A percentile compares a stretch with the other conserved stretches of the same genome.
These are phyloP conservation scores for Cicer yamashitae DNA, from an alignment of 306 rosid genomes.

Conservation along the genomic window DNA sequence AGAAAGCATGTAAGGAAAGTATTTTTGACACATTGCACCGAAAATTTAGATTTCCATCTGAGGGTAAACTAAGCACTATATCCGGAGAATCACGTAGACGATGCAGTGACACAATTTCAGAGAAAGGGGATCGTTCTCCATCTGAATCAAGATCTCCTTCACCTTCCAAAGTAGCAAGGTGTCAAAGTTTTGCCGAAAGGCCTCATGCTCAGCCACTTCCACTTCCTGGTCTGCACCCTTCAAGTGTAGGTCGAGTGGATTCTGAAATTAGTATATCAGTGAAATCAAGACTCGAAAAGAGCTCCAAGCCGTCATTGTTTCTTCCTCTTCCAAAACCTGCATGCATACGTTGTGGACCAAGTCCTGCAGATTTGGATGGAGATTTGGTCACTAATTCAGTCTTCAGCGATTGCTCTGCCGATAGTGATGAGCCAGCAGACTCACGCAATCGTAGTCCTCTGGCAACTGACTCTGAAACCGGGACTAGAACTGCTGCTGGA, in stretches of 20 bases:
- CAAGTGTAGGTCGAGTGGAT: conserved; percentile 77
- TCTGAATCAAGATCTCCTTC: conserved; percentile 84
- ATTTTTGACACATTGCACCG: conserved; percentile 76
- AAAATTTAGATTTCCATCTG: conserved; percentile 76
- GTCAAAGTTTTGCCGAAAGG: conserved; percentile 96
- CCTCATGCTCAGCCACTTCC: conserved; percentile 92
- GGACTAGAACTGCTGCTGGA: conserved; percentile 69
- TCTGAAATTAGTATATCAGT: conserved; percentile 77
- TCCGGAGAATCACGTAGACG: conserved; percentile 73
- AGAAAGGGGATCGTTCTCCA: conserved; percentile 80
- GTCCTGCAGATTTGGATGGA: conserved; percentile 79
- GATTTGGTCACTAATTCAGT: conserved; percentile 69
- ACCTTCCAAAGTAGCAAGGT: conserved; percentile 90
- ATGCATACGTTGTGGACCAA: conserved; percentile 67
- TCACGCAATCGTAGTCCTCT: conserved; percentile 75
- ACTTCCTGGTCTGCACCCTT: conserved; percentile 77
- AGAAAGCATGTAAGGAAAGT: conserved; percentile 84
- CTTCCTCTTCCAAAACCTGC: conserved; percentile 80
- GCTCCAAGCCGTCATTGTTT: conserved; percentile 66
- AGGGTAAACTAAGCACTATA: conserved; percentile 63
- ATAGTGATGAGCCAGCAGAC: conserved; percentile 79
- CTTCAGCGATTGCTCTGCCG: conserved; percentile 77
- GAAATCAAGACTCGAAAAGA: conserved; percentile 66
- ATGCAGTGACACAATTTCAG: conserved; percentile 81
- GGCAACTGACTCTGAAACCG: conserved; percentile 73